Conservation (phyloP, 345 rosid species). For the Psidium guajava region DNA sequence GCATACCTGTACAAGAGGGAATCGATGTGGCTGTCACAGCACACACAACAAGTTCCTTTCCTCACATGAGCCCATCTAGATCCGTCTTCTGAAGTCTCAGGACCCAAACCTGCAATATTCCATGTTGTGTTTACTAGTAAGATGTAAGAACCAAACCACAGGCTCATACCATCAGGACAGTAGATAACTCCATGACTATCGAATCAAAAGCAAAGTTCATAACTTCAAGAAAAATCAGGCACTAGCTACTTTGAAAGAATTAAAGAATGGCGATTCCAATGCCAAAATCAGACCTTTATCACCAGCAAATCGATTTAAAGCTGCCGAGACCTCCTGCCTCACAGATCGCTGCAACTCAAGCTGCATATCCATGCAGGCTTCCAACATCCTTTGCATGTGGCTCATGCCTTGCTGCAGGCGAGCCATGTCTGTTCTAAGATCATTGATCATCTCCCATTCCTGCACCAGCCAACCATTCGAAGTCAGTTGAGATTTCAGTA, state of each 20-base stretch:
- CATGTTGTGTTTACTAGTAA: neutral
- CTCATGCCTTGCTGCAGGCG: slow-evolving; percentile 98
- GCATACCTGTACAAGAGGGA: slow-evolving; percentile 84
- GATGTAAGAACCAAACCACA: neutral
- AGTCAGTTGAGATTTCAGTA: neutral
- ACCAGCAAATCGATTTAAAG: slow-evolving; percentile 65
- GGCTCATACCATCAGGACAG: neutral
- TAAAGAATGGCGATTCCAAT: neutral
- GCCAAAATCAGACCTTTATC: slow-evolving; percentile 46
- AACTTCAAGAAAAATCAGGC: neutral
- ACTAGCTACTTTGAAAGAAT: neutral
- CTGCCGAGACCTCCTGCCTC: slow-evolving; percentile 97
- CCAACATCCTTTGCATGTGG: slow-evolving; percentile 98
- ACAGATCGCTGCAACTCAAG: slow-evolving; percentile 97
- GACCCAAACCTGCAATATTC: slow-evolving; percentile 30
- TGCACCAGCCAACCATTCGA: slow-evolving; percentile 1
- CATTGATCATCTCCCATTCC: slow-evolving; percentile 98
- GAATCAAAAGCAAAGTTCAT: neutral
- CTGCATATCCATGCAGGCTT: slow-evolving; percentile 99
- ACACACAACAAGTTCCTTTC: slow-evolving; percentile 95
- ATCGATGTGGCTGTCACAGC: slow-evolving; percentile 94
- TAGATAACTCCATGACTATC: neutral
- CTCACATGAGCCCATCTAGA: slow-evolving; percentile 86
- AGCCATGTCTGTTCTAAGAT: slow-evolving; percentile 84
- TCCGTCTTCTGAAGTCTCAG: slow-evolving; percentile 86